phyloP scores from a whole-genome alignment of 768 basidiomycete species.

The Pisolithus marmoratus region DNA sequence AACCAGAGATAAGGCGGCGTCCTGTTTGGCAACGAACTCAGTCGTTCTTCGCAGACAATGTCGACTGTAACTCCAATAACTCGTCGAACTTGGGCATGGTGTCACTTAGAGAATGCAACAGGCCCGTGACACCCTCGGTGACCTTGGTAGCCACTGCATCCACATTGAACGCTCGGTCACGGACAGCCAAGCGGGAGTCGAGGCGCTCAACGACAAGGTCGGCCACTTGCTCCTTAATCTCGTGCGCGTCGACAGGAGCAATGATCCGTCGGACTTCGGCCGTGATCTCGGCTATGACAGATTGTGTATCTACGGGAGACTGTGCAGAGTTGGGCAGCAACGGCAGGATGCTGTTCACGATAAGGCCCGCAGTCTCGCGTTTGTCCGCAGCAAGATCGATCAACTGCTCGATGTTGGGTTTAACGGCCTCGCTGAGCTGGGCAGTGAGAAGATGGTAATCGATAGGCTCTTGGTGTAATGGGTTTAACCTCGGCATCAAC shows the following conservation, averaged over 20 bases:
- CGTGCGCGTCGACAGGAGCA: conserved; percentile 74
- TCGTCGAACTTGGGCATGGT: conserved; percentile 35
- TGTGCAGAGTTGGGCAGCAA: conserved; percentile 44
- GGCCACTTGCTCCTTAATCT: conserved; percentile 85
- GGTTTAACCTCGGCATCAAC: conserved; percentile 55
- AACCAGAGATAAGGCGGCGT: conserved; percentile 36
- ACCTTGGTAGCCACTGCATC: conserved; percentile 55
- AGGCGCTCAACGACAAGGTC: conserved; percentile 84
- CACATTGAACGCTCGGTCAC: conserved; percentile 65
- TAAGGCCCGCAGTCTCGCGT: conserved; percentile 78
- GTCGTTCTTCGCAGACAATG: conserved; percentile 33
- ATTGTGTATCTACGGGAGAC: conserved; percentile 44
- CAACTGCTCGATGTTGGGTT: conserved; percentile 82
- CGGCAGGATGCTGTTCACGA: conserved; percentile 67
- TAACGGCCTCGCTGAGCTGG: conserved; percentile 77
- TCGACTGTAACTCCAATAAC: conserved; percentile 39
- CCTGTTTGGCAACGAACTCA: conserved; percentile 36
- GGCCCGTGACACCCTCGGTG: conserved; percentile 42
- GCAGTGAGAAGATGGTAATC: conserved; percentile 76
- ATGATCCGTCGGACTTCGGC: conserved; percentile 67
- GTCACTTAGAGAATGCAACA: conserved; percentile 38
- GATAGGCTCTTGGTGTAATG: conserved; percentile 58
- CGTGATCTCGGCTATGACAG: conserved; percentile 53
- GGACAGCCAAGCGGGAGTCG: conserved; percentile 71
- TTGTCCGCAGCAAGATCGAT: conserved; percentile 88